Evolutionary conservation across 805 yeast species (phyloP).

Genomic region (Hyphopichia homilentoma): DNA sequence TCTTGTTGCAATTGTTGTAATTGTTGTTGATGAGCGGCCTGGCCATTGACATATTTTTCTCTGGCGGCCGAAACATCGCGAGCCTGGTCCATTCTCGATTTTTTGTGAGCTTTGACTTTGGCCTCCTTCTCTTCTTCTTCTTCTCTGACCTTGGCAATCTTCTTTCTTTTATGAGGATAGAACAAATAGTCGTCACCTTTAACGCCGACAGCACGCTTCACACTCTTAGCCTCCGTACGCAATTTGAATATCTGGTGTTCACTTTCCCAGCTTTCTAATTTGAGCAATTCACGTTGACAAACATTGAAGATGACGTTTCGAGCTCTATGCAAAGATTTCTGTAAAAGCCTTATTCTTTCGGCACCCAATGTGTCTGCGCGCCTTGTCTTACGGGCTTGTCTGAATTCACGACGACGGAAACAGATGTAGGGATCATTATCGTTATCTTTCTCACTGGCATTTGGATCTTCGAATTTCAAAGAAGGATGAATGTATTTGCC

Average conservation of each 20-base stretch:
- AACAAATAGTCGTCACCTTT: conserved; percentile 84
- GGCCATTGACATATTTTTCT: conserved; percentile 1
- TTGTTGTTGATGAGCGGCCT: conserved; percentile 1
- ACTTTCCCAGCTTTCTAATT: conserved; percentile 55
- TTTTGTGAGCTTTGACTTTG: conserved; percentile 20
- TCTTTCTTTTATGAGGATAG: conserved; percentile 72
- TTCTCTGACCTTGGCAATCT: conserved; percentile 31
- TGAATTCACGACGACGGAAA: conserved; percentile 90
- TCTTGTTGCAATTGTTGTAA: conserved; percentile 6
- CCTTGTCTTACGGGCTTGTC: conserved; percentile 95
- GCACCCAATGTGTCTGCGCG: conserved; percentile 89
- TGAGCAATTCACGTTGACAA: conserved; percentile 68
- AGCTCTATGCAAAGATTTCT: conserved; percentile 74
- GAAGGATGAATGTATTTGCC: conserved; percentile 74
- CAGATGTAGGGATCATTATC: conserved; percentile 94
- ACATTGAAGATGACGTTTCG: conserved; percentile 64
- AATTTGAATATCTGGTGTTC: conserved; percentile 69
- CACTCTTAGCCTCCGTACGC: conserved; percentile 65
- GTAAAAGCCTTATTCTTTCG: conserved; percentile 72
- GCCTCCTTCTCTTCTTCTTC: conserved; percentile 32
- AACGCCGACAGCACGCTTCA: conserved; percentile 72
- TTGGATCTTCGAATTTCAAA: conserved; percentile 79
- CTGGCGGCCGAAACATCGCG: conserved; percentile 6
- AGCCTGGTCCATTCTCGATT: conserved; percentile 15
- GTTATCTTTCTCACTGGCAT: conserved; percentile 68